These are phyloP conservation scores for Albugo laibachii DNA, from an alignment of 352 stramenopile species.

Conservation along the genomic window DNA sequence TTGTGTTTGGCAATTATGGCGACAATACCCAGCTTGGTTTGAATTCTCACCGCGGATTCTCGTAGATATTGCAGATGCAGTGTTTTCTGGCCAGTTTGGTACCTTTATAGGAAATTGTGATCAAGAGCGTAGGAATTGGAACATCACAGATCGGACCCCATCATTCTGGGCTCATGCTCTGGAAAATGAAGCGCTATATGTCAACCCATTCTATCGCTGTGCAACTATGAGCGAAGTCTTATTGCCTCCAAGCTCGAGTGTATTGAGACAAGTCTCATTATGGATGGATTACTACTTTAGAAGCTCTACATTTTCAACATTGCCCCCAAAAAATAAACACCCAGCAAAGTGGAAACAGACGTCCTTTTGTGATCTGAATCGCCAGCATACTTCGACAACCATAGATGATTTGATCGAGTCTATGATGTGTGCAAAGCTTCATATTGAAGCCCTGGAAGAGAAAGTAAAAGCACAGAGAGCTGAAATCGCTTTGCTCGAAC, in stretches of 20 bases:
- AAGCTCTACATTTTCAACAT: conserved; percentile 20
- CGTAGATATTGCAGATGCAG: conserved; percentile 40
- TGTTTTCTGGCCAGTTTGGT: conserved; percentile 55
- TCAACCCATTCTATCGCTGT: conserved; percentile 55
- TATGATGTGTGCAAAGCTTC: conserved; percentile 25
- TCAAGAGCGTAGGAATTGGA: conserved; percentile 38
- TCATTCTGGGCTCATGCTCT: conserved; percentile 54
- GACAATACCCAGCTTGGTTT: conserved; percentile 67
- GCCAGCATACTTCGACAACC: conserved; percentile 5
- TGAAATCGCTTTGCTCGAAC: not conserved
- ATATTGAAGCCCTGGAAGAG: conserved; percentile 33
- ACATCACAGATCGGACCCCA: conserved; percentile 23
- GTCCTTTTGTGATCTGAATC: not conserved
- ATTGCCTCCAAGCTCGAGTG: conserved; percentile 23
- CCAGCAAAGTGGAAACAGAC: conserved; percentile 18
- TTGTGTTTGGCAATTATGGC: conserved; percentile 67
- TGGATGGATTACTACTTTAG: conserved; percentile 73
- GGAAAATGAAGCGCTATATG: conserved; percentile 17
- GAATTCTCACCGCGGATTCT: conserved; percentile 67
- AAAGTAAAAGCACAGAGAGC: conserved; percentile 12
- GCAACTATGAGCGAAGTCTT: conserved; percentile 20
- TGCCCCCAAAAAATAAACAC: conserved; percentile 19
- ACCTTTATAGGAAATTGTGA: conserved; percentile 82
- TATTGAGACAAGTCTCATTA: conserved; percentile 52
- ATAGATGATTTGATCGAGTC: conserved; percentile 36